A percentile compares a stretch with the other conserved stretches of the same genome.
These are phyloP conservation scores for Suillus tomentosus DNA, from an alignment of 768 basidiomycete species.

Conservation along the genomic window DNA sequence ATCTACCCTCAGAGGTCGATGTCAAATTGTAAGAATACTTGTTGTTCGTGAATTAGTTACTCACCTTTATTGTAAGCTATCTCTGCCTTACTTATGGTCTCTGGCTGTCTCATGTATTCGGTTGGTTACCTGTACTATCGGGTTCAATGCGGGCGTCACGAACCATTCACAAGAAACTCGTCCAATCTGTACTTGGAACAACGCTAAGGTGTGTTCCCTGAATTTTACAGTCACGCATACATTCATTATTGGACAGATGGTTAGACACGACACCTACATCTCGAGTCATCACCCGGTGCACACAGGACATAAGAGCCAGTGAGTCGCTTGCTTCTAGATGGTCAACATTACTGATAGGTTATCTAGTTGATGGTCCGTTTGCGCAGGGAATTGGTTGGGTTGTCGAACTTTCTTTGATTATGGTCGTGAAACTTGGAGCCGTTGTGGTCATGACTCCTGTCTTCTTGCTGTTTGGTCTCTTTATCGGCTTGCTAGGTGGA, in stretches of 20 bases:
- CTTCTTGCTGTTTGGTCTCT: constrained; percentile 41
- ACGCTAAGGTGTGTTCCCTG: constrained; percentile 58
- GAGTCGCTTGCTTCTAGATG: constrained; percentile 8
- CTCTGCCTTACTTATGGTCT: constrained; percentile 41
- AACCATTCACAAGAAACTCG: constrained; percentile 51
- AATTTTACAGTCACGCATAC: constrained; percentile 19
- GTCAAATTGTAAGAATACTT: constrained; percentile 33
- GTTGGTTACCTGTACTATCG: constrained; percentile 43
- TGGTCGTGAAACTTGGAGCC: constrained; percentile 40
- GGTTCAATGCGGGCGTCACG: constrained; percentile 57
- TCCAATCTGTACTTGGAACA: constrained; percentile 56
- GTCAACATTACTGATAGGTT: constrained; percentile 6
- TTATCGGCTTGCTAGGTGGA: constrained; percentile 40
- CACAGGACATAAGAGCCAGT: constrained; percentile 56
- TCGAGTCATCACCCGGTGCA: constrained; percentile 67
- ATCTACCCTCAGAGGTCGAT: constrained; percentile 35
- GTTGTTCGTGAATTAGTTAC: neutral
- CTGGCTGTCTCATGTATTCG: constrained; percentile 34
- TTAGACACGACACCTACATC: constrained; percentile 52
- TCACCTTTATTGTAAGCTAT: constrained; percentile 42
- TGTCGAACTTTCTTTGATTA: constrained; percentile 32
- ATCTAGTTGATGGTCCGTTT: constrained; percentile 38
- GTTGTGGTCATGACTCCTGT: constrained; percentile 40
- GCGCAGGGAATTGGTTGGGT: constrained; percentile 26
- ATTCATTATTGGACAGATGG: constrained; percentile 42